phyloP scores from a whole-genome alignment of 495 filamentous ascomycete species.

The Xylona heveae region DNA sequence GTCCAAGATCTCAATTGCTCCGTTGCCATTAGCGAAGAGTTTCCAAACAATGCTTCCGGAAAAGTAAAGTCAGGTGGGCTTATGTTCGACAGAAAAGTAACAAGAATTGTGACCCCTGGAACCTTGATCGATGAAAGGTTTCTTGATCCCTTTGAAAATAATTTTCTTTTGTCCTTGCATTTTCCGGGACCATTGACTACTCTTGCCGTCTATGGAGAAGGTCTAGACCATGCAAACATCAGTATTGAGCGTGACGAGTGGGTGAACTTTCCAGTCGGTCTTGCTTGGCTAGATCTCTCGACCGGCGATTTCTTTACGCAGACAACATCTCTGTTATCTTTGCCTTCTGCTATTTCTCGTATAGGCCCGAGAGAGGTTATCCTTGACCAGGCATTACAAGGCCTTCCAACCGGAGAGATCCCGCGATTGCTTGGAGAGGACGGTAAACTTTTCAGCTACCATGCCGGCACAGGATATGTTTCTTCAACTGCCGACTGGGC shows the following conservation, averaged over 20 bases:
- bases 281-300: constrained; percentile 89
- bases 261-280: no score
- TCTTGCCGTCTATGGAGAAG: constrained; percentile 9
- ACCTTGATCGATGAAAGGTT: constrained; percentile 96
- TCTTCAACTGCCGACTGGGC: constrained; percentile 44
- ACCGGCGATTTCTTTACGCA: constrained; percentile 89
- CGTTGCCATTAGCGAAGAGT: constrained; percentile 90
- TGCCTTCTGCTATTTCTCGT: constrained; percentile 59
- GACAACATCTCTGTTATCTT: constrained; percentile 42
- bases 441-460: constrained; percentile 33
- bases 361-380: constrained; percentile 75
- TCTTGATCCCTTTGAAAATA: constrained; percentile 78
- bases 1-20: constrained; percentile 78
- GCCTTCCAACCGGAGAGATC: constrained; percentile 19
- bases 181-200: constrained; percentile 18
- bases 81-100: constrained; percentile 62
- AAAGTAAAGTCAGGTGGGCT: constrained; percentile 53
- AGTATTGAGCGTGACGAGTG: constrained; percentile 5
- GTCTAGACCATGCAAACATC: constrained; percentile 2
- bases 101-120: constrained; percentile 77
- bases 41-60: constrained; percentile 41
- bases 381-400: constrained; percentile 36
- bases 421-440: constrained; percentile 25
- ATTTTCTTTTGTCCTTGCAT: constrained; percentile 69
- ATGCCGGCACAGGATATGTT: constrained; percentile 21